These are phyloP conservation scores for Plenodomus tracheiphilus DNA, from an alignment of 2,329 filamentous ascomycete genomes.

Conservation along the genomic window DNA sequence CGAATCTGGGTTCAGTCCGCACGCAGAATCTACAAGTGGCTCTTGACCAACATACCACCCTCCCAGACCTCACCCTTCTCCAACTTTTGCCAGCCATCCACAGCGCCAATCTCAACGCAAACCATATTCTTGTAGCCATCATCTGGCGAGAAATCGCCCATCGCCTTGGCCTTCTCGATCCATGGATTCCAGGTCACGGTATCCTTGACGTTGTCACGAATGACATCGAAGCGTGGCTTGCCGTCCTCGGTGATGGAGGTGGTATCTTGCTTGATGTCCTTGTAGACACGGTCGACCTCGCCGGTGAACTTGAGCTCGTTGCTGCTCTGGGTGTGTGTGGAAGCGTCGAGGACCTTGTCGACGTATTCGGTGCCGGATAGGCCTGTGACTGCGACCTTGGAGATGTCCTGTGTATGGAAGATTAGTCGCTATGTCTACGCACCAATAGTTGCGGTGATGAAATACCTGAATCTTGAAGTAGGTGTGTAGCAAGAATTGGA, in stretches of 20 bases:
- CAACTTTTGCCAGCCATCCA: conserved; percentile 79
- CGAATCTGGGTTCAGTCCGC: background rate
- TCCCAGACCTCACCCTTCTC: conserved; percentile 76
- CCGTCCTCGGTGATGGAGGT: conserved; percentile 67
- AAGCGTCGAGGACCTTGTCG: conserved; percentile 77
- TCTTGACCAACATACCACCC: conserved; percentile 62
- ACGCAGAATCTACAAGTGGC: conserved; percentile 21
- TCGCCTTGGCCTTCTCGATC: conserved; percentile 78
- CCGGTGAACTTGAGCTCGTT: conserved; percentile 69
- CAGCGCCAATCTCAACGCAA: conserved; percentile 88
- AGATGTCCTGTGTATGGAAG: conserved; percentile 68
- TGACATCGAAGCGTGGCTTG: conserved; percentile 69
- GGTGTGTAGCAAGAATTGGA: conserved; percentile 88
- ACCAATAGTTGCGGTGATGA: background rate
- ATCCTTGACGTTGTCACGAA: conserved; percentile 82
- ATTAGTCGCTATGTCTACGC: background rate
- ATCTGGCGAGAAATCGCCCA: conserved; percentile 86
- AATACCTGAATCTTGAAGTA: conserved; percentile 81
- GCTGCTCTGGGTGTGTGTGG: conserved; percentile 66
- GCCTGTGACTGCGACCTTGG: conserved; percentile 70
- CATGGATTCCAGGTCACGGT: conserved; percentile 98
- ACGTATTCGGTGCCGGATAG: conserved; percentile 76
- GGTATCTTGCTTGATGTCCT: conserved; percentile 62
- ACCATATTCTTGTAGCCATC: conserved; percentile 92
- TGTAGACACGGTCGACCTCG: conserved; percentile 90